Base-by-base conservation (phyloP, 1,139 yeast genomes). In the Scheffersomyces segobiensis region DNA sequence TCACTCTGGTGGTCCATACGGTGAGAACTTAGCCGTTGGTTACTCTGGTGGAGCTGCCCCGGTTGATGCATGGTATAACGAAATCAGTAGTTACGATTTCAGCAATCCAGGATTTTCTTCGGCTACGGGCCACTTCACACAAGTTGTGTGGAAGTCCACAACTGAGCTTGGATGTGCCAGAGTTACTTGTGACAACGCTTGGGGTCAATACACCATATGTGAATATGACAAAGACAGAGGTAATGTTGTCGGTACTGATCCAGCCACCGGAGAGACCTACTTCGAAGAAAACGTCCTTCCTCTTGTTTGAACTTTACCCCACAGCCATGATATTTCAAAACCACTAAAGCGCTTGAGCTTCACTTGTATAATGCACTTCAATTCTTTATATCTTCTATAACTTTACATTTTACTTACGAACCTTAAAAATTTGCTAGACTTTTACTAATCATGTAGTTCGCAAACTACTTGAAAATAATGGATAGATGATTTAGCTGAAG, bases 1-100 rank as follows among this genome's bases (percentile, higher is more conserved):
- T 53, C 90, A 82, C 71, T 76, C 86, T 54, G 71, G 77, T 49
- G 85, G 86, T 19, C 78, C 79, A 20, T 84, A 82, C 67, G 89
- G 89, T 70, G 89, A 86, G 69, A 86, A 86, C 73, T 78, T 86
- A 67, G 88, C 88, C 49, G 78, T 82, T 49, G 87, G 87, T 58
- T 79, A 79, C 64, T 60, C 70, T 46, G 81, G 84, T 14, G 80
- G 83, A 10, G 78, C 71, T 46, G 63, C 81, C 47, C 86, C 87
- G 3, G 88, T 87, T 51, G 86, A 84, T 61, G 85, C 87, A 47
- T 87, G 92, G 92, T 87, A 87, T 71, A 72, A 77, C 62, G 92
- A 87, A 74, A 86, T 85, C 64, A 59, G 66, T n/a, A 61, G 71
- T 59, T 88, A 87, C 73, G 73, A 82, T 71, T 85, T 67, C 74